Evolutionary conservation across 257 asterid genomes (phyloP), one percentile per base, ranked within the genome.

Genomic region (Capsicum baccatum): DNA sequence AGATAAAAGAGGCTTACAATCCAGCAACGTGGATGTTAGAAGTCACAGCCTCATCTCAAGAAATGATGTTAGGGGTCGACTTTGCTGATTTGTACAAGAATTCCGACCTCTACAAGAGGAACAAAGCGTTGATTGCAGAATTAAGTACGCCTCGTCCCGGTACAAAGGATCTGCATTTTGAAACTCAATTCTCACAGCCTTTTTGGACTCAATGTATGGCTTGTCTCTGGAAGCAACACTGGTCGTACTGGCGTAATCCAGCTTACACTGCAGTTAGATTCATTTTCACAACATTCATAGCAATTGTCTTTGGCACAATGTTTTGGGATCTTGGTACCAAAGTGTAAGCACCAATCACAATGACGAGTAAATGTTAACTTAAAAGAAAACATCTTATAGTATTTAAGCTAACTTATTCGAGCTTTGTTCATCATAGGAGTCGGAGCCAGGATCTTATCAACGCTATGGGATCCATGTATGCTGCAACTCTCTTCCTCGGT

Each of bases 21-120:
- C 98, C 98, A 19, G 98, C 98, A 64, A 94, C 98, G 12, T 94
- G 98, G 98, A 92, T 94, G 97, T 67, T 94, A 84, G 98, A 94
- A 87, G 91, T 92, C 58, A 89, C 95, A 13, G 76, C 95, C 79
- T 83, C 95, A 39, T 64, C 95, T 6, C 94, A 92, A 87, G 98
- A 94, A 88, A 85, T 86, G 26, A 67, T 84, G 4, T 79, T 89
- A 66, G 95, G 93, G 2, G 86, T 91, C 4, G 93, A 94, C 83
- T 92, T 94, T 83, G 52, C 97, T 47, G 92, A 92, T 35, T 39
- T 81, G 21, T 93, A 92, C 90, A 89, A 59, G 11, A 90, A 90
- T 57, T 93, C 97, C 0, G 96, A 91, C 9, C 73, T 94, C 47
- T 89, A 88, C 85, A 82, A 92, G 97, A 90, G 92, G 87, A 93